Evolutionary conservation across 305 asterid species (phyloP).

Genomic region (Striga hermonthica): DNA sequence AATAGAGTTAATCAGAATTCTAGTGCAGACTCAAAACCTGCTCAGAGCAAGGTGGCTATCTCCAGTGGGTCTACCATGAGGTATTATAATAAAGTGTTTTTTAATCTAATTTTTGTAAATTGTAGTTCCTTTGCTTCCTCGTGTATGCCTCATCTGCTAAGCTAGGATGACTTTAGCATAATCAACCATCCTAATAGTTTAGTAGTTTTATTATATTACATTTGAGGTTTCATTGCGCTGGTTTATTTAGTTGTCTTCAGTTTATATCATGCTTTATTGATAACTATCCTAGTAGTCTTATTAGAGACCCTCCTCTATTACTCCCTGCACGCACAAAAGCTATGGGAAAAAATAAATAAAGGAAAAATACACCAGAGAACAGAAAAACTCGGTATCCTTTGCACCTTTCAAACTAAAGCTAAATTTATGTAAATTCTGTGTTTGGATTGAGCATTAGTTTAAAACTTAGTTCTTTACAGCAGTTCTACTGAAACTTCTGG

Average conservation of each 20-base stretch:
- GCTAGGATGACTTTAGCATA: conserved; percentile 5
- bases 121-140: neutral
- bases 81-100: conserved; percentile 34
- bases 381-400: neutral
- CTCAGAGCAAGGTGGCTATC: conserved; percentile 41
- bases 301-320: neutral
- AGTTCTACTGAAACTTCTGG: conserved; percentile 39
- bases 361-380: neutral
- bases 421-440: conserved; percentile 9
- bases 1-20: conserved; percentile 65
- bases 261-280: neutral
- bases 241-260: too few relatives aligned
- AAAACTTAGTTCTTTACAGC: conserved; percentile 32
- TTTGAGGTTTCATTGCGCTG: neutral
- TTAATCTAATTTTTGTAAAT: neutral
- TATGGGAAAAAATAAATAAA: neutral
- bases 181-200: neutral
- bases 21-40: conserved; percentile 49
- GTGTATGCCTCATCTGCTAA: neutral
- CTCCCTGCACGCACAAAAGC: neutral
- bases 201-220: conserved; percentile 1
- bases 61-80: conserved; percentile 52
- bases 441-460: conserved; percentile 23
- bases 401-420: conserved; percentile 1
- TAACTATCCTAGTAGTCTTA: neutral